Percentiles rank a stretch among this genome's conserved stretches.
phyloP scores from a whole-genome alignment of 1,284 basidiomycete species.

The Hypsizygus ulmarius region DNA sequence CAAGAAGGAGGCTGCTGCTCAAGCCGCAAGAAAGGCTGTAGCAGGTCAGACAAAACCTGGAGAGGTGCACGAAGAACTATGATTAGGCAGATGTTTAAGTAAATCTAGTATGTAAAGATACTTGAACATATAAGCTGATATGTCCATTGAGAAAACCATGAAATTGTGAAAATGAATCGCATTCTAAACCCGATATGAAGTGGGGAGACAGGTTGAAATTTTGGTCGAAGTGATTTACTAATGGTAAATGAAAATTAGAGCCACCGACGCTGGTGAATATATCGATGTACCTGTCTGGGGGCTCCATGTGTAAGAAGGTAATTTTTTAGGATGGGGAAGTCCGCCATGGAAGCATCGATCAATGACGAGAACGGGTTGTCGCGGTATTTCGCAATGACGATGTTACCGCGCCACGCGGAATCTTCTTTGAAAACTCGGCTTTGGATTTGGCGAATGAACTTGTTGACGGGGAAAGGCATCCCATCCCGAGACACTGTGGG shows the following conservation, averaged over 20 bases:
- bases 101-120: slow-evolving; percentile 14
- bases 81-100: slow-evolving; percentile 6
- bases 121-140: neutral
- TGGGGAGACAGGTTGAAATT: too few species aligned
- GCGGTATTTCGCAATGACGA: slow-evolving; percentile 71
- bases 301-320: slow-evolving; percentile 64
- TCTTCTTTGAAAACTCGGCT: slow-evolving; percentile 55
- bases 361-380: slow-evolving; percentile 67
- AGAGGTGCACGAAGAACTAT: slow-evolving; percentile 11
- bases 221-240: neutral
- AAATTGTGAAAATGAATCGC: too few species aligned
- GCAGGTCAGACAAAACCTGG: slow-evolving; percentile 16
- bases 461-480: slow-evolving; percentile 77
- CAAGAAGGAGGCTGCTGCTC: slow-evolving; percentile 42
- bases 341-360: slow-evolving; percentile 73
- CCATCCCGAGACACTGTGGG: slow-evolving; percentile 70
- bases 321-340: slow-evolving; percentile 77
- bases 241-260: neutral
- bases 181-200: too few species aligned
- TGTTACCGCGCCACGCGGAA: slow-evolving; percentile 72
- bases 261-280: neutral
- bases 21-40: slow-evolving; percentile 22
- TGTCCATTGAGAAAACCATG: neutral
- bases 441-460: slow-evolving; percentile 70
- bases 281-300: slow-evolving; percentile 33